Evolutionary conservation across 305 asterid genomes (phyloP).

Genomic region (Coffea humblotiana): DNA sequence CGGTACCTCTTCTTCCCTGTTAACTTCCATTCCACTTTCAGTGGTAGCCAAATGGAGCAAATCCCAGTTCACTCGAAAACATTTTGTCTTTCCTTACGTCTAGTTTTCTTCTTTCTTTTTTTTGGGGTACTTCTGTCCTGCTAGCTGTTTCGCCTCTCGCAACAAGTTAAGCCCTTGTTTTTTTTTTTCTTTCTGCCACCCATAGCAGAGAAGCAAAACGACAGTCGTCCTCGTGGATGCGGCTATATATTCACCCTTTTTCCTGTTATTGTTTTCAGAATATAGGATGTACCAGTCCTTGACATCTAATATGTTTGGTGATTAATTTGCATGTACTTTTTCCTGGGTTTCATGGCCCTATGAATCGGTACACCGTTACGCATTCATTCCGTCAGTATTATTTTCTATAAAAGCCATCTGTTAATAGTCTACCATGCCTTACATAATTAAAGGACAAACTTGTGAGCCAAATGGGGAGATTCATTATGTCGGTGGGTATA

Average conservation of each 20-base stretch:
- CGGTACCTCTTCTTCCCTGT: slow-evolving; percentile 20
- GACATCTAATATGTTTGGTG: background rate
- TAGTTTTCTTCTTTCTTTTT: background rate
- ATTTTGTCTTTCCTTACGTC: background rate
- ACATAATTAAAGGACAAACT: no score
- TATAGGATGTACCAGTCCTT: background rate
- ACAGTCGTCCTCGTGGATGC: background rate
- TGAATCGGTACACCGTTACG: background rate
- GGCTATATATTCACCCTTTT: background rate
- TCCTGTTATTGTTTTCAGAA: background rate
- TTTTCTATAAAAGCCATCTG: no score
- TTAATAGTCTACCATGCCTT: no score
- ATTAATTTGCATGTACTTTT: background rate
- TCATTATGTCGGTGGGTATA: background rate
- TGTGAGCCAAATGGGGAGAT: background rate
- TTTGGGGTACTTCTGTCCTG: background rate
- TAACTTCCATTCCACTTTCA: background rate
- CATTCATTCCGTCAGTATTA: background rate
- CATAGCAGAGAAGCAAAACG: no score
- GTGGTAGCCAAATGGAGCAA: background rate
- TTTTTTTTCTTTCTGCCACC: no score
- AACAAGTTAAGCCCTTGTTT: background rate
- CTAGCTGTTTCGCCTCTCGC: background rate
- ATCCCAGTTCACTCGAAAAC: background rate
- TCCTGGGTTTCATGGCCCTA: background rate